phyloP scores from a whole-genome alignment of 768 basidiomycete genomes.

The Thelephora aurantiotincta region DNA sequence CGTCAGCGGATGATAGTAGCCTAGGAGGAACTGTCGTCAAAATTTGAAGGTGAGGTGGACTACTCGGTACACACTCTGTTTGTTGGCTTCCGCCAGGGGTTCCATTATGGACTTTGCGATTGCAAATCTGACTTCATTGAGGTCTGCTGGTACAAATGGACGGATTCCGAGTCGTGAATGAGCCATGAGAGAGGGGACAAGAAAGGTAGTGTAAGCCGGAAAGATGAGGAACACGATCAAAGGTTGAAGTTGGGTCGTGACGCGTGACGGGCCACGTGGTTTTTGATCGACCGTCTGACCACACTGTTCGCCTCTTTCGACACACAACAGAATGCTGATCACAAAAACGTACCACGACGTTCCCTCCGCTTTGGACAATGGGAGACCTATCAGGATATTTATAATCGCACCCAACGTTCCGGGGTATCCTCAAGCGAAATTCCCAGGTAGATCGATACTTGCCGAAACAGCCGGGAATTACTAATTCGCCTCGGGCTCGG shows the following conservation, averaged over 20 bases:
- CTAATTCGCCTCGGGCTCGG: slow-evolving; percentile 32
- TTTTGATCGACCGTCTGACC: slow-evolving; percentile 6
- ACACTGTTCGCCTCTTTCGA: background rate
- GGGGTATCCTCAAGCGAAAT: slow-evolving; percentile 80
- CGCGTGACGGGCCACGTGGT: slow-evolving; percentile 5
- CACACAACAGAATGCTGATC: slow-evolving; percentile 53
- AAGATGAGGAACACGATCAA: background rate
- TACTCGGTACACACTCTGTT: slow-evolving; percentile 26
- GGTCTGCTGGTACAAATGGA: slow-evolving; percentile 32
- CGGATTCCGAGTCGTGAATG: slow-evolving; percentile 29
- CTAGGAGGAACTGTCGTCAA: slow-evolving; percentile 16
- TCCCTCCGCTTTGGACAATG: slow-evolving; percentile 48
- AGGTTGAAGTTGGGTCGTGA: background rate
- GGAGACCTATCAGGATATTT: slow-evolving; percentile 64
- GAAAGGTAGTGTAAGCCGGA: background rate
- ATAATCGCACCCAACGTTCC: slow-evolving; percentile 69
- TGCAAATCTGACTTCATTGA: slow-evolving; percentile 46
- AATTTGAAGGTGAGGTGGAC: background rate
- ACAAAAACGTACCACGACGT: slow-evolving; percentile 68
- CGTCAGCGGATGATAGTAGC: slow-evolving; percentile 42
- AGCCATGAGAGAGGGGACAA: slow-evolving; percentile 9
- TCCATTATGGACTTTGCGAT: slow-evolving; percentile 57
- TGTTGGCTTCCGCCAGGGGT: slow-evolving; percentile 52
- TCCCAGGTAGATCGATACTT: slow-evolving; percentile 44
- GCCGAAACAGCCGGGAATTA: background rate